Percentiles rank a stretch among this genome's conserved stretches.
These are phyloP conservation scores for Kalmanozyma brasiliensis DNA, from an alignment of 1,284 basidiomycete species.

Conservation along the genomic window DNA sequence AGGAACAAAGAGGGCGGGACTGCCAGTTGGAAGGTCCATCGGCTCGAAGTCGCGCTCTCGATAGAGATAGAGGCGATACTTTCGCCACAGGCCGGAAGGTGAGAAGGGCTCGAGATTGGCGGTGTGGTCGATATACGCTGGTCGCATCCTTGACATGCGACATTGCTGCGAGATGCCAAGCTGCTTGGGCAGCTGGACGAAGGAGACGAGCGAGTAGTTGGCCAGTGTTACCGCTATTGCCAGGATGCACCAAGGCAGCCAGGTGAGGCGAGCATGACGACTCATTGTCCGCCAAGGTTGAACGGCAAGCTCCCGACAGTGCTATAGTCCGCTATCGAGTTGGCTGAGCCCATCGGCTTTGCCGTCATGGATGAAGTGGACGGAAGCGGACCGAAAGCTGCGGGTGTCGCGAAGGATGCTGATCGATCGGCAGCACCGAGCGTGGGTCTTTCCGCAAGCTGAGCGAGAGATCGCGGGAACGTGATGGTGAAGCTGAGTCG, in stretches of 20 bases:
- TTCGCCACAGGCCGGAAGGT: constrained; percentile 76
- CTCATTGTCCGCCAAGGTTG: no score
- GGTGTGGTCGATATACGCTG: constrained; percentile 78
- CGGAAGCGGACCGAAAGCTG: neutral
- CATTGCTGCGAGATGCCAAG: constrained; percentile 72
- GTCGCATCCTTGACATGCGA: constrained; percentile 97
- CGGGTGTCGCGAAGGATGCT: neutral
- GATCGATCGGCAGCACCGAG: neutral
- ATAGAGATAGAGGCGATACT: constrained; percentile 90
- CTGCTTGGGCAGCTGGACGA: constrained; percentile 37
- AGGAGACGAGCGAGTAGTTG: constrained; percentile 40
- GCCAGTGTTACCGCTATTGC: constrained; percentile 17
- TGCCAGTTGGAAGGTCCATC: constrained; percentile 31
- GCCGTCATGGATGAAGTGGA: neutral
- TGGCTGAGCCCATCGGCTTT: constrained; percentile 5
- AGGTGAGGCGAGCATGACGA: constrained; percentile 9
- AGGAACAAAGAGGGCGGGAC: constrained; percentile 92
- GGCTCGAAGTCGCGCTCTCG: constrained; percentile 73
- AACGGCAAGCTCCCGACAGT: no score
- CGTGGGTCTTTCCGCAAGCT: constrained; percentile 1
- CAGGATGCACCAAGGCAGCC: constrained; percentile 37
- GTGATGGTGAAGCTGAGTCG: no score
- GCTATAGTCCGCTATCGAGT: neutral
- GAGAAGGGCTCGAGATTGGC: constrained; percentile 70
- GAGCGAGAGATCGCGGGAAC: neutral